phyloP scores from a whole-genome alignment of 352 stramenopile species.

The Phytophthora palmivora region DNA sequence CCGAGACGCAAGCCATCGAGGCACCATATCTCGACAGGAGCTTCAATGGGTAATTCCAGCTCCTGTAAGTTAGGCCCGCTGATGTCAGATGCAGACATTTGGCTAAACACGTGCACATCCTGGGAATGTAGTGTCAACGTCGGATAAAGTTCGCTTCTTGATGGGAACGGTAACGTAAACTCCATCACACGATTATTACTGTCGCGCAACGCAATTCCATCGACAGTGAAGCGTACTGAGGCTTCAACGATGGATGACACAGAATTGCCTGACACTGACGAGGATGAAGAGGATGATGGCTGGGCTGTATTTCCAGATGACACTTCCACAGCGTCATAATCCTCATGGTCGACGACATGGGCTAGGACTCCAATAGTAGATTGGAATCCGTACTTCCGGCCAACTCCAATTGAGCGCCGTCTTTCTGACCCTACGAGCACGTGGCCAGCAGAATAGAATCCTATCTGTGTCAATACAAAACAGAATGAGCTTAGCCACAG shows the following conservation, averaged over 20 bases:
- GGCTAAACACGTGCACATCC: constrained; percentile 76
- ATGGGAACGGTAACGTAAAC: constrained; percentile 65
- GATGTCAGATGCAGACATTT: constrained; percentile 83
- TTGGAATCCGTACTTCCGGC: constrained; percentile 60
- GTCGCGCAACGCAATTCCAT: constrained; percentile 70
- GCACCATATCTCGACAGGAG: constrained; percentile 66
- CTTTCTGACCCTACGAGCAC: constrained; percentile 72
- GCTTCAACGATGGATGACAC: constrained; percentile 41
- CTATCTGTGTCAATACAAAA: constrained; percentile 54
- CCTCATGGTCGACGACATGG: constrained; percentile 54
- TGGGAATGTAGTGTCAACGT: constrained; percentile 88
- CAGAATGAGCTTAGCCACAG: constrained; percentile 8
- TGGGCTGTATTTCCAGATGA: constrained; percentile 8
- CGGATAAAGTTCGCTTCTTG: constrained; percentile 76
- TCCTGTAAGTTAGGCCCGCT: constrained; percentile 54
- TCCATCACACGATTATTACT: constrained; percentile 58
- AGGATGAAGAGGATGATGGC: constrained; percentile 20
- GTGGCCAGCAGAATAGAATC: constrained; percentile 83
- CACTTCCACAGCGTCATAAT: constrained; percentile 15
- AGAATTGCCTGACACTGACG: constrained; percentile 15
- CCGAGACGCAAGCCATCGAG: constrained; percentile 63
- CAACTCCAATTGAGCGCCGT: constrained; percentile 62
- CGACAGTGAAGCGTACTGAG: constrained; percentile 76
- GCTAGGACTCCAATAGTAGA: constrained; percentile 83
- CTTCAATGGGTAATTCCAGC: constrained; percentile 49